Evolutionary conservation across 306 rosid genomes (phyloP).

Genomic region (Casuarina glauca): DNA sequence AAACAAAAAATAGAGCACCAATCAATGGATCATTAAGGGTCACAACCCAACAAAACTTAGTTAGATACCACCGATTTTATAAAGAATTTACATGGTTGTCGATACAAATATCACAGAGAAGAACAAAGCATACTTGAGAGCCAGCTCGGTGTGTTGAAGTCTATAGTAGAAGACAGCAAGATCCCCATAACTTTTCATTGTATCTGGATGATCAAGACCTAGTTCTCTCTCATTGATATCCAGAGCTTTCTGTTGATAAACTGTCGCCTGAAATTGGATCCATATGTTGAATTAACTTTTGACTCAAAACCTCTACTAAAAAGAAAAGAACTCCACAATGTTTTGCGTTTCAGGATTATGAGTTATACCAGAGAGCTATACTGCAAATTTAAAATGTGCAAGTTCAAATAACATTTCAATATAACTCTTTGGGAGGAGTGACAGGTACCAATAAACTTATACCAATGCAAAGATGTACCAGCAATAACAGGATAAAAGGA

Average conservation of each 20-base stretch:
- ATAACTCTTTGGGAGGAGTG: not conserved
- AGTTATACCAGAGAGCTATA: not conserved
- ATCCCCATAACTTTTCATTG: slow-evolving; percentile 99
- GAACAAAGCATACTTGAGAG: slow-evolving; percentile 76
- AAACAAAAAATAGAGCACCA: not conserved
- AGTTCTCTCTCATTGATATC: slow-evolving; percentile 98
- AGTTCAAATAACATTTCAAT: not conserved
- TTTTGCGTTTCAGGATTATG: slow-evolving; percentile 10
- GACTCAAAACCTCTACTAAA: slow-evolving; percentile 23
- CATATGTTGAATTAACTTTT: slow-evolving; percentile 27
- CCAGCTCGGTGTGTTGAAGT: slow-evolving; percentile 97
- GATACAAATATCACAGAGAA: slow-evolving; percentile 24
- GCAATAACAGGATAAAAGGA: slow-evolving; percentile 35
- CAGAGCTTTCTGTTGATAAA: slow-evolving; percentile 95
- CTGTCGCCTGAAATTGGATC: slow-evolving; percentile 73
- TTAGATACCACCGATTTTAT: not conserved
- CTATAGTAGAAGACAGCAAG: slow-evolving; percentile 99
- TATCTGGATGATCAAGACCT: slow-evolving; percentile 99
- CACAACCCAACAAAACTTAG: not conserved
- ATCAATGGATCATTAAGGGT: not conserved
- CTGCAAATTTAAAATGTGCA: slow-evolving; percentile 2
- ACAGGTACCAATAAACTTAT: not conserved
- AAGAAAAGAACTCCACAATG: not conserved
- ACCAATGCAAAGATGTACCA: slow-evolving; percentile 19
- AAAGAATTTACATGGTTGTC: not conserved